Evolutionary conservation across 2,329 filamentous ascomycete species (phyloP), one percentile per base, ranked within the genome.

Genomic region (Apiospora marii): DNA sequence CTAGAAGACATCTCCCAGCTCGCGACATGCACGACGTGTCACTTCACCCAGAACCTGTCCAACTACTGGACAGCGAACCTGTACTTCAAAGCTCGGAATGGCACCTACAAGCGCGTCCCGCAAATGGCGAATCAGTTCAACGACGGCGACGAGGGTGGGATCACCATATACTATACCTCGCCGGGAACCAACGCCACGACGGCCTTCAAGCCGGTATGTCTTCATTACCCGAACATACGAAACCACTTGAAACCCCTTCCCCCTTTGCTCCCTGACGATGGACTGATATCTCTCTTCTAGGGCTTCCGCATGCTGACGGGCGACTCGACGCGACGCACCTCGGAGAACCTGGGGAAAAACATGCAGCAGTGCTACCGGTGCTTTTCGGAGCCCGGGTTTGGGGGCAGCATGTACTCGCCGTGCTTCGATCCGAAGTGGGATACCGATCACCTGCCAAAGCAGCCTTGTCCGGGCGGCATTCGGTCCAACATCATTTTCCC

Each of bases 51-150:
- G 68, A 80, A 82, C 73, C 74, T 79, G 68, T 78, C 72, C 53
- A 81, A 82, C 73, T 81, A 80, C 71, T 80, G 78, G 79, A 80
- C 79, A 7, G 77, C 79, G 1, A 81, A 79, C 71, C 49, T 82
- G 73, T 79, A 80, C 72, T 80, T 80, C 72, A 75, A 76, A 64
- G 79, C 78, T 44, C 76, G 74, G 10, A 78, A 77, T 68, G 74
- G 74, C 22, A 77, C 74, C 7, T 77, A 77, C 58, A 76, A 74
- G 71, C 74, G 75, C 10, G 74, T 77, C n/a, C 70, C 72, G 14
- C 74, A 76, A 41, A 74, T 81, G 74, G 76, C 77, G 41, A 81
- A 81, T 72, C 74, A 80, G n/a, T 51, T 70, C 44, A 68, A 46
- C 24, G 67, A 68, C 41, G 72, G 72, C 48, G 78, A 79, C 74